These are phyloP conservation scores for Euphorbia celastroides DNA, from an alignment of 441 rosid genomes.

Conservation along the genomic window DNA sequence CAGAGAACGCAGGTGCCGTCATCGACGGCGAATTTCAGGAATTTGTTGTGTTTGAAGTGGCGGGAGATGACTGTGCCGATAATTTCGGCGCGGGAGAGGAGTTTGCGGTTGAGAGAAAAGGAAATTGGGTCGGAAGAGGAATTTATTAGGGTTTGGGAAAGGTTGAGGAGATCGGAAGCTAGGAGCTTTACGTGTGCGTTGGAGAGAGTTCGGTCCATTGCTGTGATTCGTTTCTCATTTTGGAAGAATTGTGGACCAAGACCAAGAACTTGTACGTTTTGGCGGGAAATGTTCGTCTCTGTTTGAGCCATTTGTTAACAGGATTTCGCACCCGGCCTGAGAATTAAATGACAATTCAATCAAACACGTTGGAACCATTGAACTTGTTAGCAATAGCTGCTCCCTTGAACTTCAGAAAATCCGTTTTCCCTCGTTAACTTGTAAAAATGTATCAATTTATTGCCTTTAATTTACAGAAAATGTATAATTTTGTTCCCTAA, in stretches of 20 bases:
- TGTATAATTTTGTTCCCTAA: too few relatives aligned
- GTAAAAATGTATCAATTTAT: too few relatives aligned
- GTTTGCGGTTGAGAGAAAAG: slow-evolving; percentile 32
- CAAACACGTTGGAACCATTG: too few relatives aligned
- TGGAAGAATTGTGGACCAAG: neutral
- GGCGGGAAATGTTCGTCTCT: slow-evolving; percentile 9
- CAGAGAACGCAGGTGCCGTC: slow-evolving; percentile 84
- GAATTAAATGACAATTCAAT: too few relatives aligned
- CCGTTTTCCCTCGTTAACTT: too few relatives aligned
- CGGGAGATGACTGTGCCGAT: slow-evolving; percentile 56
- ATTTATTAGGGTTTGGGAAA: slow-evolving; percentile 26
- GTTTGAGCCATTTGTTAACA: slow-evolving; percentile 46
- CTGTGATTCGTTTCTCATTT: neutral
- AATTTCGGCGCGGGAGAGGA: slow-evolving; percentile 55
- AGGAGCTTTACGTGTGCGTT: slow-evolving; percentile 64
- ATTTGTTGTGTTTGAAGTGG: slow-evolving; percentile 50
- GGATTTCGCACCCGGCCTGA: too few relatives aligned
- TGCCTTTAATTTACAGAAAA: too few relatives aligned
- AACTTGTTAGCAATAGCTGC: too few relatives aligned
- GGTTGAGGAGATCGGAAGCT: slow-evolving; percentile 53
- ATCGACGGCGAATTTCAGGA: slow-evolving; percentile 65
- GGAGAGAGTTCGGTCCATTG: slow-evolving; percentile 35
- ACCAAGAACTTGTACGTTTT: neutral
- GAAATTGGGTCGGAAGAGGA: slow-evolving; percentile 25
- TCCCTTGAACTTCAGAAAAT: too few relatives aligned